Conservation (phyloP, 306 rosid genomes). For the Vigna hirtella region DNA sequence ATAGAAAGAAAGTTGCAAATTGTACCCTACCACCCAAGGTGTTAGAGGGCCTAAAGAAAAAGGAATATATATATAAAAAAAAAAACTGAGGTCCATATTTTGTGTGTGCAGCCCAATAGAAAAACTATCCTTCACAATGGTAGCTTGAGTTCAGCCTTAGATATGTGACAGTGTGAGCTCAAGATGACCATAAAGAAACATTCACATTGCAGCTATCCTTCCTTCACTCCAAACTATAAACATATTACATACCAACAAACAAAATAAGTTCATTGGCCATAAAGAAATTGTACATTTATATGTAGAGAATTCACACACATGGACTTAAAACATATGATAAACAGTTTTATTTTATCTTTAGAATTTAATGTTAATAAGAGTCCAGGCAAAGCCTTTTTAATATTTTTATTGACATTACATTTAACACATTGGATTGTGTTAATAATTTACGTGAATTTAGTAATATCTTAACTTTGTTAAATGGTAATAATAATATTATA, state of each 20-base stretch:
- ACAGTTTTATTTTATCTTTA: background rate
- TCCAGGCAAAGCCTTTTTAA: background rate
- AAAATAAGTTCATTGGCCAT: constrained; percentile 1
- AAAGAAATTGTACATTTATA: background rate
- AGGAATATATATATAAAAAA: too few species aligned
- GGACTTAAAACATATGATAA: background rate
- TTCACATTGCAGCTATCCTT: background rate
- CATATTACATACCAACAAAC: background rate
- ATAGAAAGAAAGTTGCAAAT: background rate
- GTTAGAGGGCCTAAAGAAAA: too few species aligned
- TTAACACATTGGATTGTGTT: background rate
- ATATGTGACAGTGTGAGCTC: background rate
- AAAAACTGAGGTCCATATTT: too few species aligned
- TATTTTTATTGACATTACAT: background rate
- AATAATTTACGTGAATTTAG: background rate
- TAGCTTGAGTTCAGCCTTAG: background rate
- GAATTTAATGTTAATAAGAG: background rate
- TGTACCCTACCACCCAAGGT: too few species aligned
- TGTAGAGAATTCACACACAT: background rate
- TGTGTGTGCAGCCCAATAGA: too few species aligned
- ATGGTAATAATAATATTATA: background rate
- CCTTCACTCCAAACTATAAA: constrained; percentile 25
- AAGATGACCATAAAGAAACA: background rate
- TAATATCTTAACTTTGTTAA: background rate
- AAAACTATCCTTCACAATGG: background rate